Conservation (phyloP, 2,329 filamentous ascomycete species). For the Aquanectria penicillioides region DNA sequence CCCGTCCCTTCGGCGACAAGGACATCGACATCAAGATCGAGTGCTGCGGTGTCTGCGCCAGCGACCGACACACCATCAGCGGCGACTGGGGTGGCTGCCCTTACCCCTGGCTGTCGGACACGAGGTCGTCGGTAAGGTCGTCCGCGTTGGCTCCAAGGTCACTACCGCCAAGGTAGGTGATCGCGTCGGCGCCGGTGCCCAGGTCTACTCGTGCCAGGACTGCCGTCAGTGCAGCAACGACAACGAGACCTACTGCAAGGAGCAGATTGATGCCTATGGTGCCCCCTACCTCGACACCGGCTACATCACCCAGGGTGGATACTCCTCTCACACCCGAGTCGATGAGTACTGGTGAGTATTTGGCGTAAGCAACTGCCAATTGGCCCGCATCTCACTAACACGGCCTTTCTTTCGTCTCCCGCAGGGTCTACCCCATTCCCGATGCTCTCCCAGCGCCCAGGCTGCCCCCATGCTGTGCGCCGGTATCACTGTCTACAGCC, state of each 20-base stretch:
- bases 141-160: slow-evolving; percentile 68
- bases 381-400: slow-evolving; percentile 11
- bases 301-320: slow-evolving; percentile 68
- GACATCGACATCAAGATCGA: slow-evolving; percentile 91
- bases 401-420: neutral
- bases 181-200: slow-evolving; percentile 68
- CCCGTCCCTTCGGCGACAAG: slow-evolving; percentile 87
- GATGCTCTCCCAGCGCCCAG: slow-evolving; percentile 70
- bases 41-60: slow-evolving; percentile 80
- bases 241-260: slow-evolving; percentile 53
- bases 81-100: slow-evolving; percentile 74
- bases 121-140: slow-evolving; percentile 76
- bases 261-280: slow-evolving; percentile 60
- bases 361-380: neutral
- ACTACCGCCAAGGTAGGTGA: slow-evolving; percentile 64
- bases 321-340: slow-evolving; percentile 49
- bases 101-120: slow-evolving; percentile 76
- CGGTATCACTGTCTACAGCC: slow-evolving; percentile 82
- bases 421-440: slow-evolving; percentile 77
- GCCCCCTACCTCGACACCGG: slow-evolving; percentile 60
- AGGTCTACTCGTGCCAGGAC: slow-evolving; percentile 62
- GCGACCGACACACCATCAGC: slow-evolving; percentile 76
- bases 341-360: slow-evolving; percentile 56
- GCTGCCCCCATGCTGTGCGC: slow-evolving; percentile 88
- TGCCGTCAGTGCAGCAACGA: slow-evolving; percentile 53